Percentiles rank a stretch among this genome's conserved stretches.
Conservation (phyloP, 2,329 filamentous ascomycete genomes). For the Phaeosphaeriaceae sp. region DNA sequence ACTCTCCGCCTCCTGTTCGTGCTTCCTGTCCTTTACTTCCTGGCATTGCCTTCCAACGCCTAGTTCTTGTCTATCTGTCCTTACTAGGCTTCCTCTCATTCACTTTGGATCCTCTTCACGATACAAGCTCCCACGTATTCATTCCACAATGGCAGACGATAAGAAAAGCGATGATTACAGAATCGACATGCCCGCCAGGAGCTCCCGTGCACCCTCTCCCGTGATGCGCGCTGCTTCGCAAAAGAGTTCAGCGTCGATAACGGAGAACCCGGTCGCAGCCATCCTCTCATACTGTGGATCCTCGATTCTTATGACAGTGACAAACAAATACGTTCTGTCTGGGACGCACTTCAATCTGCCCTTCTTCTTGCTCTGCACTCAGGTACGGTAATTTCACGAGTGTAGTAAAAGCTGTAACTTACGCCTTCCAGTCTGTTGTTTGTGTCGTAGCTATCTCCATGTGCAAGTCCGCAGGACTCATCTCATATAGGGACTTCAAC, state of each 20-base stretch:
- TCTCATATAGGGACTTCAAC: constrained; percentile 85
- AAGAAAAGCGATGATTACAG: constrained; percentile 84
- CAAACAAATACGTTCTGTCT: constrained; percentile 98
- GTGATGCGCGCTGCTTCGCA: constrained; percentile 52
- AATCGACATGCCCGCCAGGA: constrained; percentile 62
- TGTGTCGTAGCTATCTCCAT: constrained; percentile 84
- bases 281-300: constrained; percentile 91
- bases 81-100: constrained; percentile 23
- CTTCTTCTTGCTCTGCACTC: constrained; percentile 90
- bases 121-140: constrained; percentile 10
- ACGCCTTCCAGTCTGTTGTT: constrained; percentile 73
- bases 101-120: constrained; percentile 7
- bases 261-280: constrained; percentile 79
- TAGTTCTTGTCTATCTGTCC: constrained; percentile 19
- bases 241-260: constrained; percentile 50
- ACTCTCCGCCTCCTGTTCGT: constrained; percentile 14
- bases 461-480: constrained; percentile 81
- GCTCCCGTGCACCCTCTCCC: constrained; percentile 51
- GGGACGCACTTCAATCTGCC: constrained; percentile 92
- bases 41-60: constrained; percentile 6
- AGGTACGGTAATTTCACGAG: constrained; percentile 66
- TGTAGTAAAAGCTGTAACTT: constrained; percentile 11
- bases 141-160: constrained; percentile 76
- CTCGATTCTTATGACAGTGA: constrained; percentile 99
- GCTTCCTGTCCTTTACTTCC: constrained; percentile 26